phyloP scores from a whole-genome alignment of 2,329 filamentous ascomycete species.

The Aspergillus spinulosporus region DNA sequence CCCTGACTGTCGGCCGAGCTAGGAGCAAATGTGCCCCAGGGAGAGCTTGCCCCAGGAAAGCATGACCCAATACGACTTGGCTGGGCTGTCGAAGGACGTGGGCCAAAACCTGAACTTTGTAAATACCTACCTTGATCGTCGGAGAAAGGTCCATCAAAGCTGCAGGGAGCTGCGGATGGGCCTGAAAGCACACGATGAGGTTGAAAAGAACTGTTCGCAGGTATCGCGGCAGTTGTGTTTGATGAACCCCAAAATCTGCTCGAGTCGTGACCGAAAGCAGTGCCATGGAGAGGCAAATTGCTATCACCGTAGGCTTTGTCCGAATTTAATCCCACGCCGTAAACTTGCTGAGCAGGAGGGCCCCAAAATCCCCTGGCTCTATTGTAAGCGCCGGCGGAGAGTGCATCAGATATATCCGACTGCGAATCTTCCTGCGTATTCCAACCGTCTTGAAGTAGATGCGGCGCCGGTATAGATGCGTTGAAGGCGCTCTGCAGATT shows the following conservation, averaged over 20 bases:
- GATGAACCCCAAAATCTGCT: slow-evolving; percentile 35
- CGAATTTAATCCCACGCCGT: slow-evolving; percentile 30
- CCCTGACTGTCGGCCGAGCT: slow-evolving; percentile 26
- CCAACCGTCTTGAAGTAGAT: slow-evolving; percentile 47
- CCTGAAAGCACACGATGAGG: slow-evolving; percentile 40
- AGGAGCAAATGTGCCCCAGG: slow-evolving; percentile 36
- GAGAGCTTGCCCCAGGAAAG: slow-evolving; percentile 34
- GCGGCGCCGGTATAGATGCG: slow-evolving; percentile 47
- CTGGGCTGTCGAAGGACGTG: slow-evolving; percentile 35
- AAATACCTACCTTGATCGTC: slow-evolving; percentile 35
- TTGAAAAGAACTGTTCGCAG: slow-evolving; percentile 25
- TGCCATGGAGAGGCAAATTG: slow-evolving; percentile 21
- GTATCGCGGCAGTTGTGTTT: slow-evolving; percentile 22
- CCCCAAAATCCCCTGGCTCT: slow-evolving; percentile 38
- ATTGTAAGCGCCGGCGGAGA: slow-evolving; percentile 46
- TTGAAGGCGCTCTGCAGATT: slow-evolving; percentile 56
- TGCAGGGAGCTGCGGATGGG: slow-evolving; percentile 29
- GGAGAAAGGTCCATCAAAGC: slow-evolving; percentile 32
- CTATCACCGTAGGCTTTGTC: slow-evolving; percentile 33
- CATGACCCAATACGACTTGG: slow-evolving; percentile 33
- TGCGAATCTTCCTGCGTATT: slow-evolving; percentile 44
- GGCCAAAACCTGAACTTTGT: slow-evolving; percentile 26
- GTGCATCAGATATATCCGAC: slow-evolving; percentile 47
- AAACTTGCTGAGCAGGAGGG: slow-evolving; percentile 27
- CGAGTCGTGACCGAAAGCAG: slow-evolving; percentile 29